A percentile compares a stretch with the other conserved stretches of the same genome.
Evolutionary conservation across 345 rosid genomes (phyloP).

Genomic region (Limnanthes douglasii): DNA sequence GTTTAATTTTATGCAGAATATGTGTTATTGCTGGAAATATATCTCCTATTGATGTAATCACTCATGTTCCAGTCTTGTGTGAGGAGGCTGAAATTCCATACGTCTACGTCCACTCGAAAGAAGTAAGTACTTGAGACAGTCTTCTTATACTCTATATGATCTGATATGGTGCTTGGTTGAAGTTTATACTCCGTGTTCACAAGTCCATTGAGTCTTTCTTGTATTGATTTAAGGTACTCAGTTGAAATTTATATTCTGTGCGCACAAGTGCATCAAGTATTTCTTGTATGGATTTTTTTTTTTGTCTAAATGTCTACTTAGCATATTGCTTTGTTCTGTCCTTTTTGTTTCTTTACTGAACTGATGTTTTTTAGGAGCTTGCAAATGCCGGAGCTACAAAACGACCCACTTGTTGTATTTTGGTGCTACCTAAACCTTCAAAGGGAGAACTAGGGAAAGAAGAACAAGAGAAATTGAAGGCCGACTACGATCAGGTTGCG

Average conservation of each 20-base stretch:
- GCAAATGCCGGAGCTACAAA: conserved; percentile 87
- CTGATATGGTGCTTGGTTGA: background rate
- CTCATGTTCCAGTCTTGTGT: conserved; percentile 84
- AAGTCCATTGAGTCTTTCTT: background rate
- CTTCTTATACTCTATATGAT: no score
- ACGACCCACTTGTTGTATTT: conserved; percentile 92
- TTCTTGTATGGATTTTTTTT: background rate
- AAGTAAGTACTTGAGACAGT: no score
- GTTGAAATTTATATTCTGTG: no score
- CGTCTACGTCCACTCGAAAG: conserved; percentile 76
- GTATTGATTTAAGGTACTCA: background rate
- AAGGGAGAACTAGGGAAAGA: conserved; percentile 67
- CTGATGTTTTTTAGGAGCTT: conserved; percentile 79
- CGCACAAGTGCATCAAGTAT: background rate
- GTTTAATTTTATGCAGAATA: conserved; percentile 46
- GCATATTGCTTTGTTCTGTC: background rate
- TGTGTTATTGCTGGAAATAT: conserved; percentile 96
- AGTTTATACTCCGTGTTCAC: no score
- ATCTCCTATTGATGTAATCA: conserved; percentile 93
- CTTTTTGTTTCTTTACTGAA: background rate
- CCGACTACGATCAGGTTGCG: conserved; percentile 44
- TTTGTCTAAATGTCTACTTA: background rate
- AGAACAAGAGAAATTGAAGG: conserved; percentile 49
- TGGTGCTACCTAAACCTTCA: conserved; percentile 60
- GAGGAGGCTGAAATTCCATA: conserved; percentile 85